Conservation (phyloP, 2,329 filamentous ascomycete genomes). For the Alternaria triticina region DNA sequence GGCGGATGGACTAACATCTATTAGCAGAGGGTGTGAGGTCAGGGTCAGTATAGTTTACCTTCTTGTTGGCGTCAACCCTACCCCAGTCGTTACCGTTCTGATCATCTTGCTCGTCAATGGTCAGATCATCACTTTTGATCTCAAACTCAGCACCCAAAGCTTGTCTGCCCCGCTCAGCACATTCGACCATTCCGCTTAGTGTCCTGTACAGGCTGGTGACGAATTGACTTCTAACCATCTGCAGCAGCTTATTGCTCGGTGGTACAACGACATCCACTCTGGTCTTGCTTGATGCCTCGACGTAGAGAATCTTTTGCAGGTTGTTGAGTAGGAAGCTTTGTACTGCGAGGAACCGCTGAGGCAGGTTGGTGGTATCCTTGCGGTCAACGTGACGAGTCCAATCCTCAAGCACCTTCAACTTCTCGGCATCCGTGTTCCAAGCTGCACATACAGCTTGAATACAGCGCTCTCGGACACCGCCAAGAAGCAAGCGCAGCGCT, state of each 20-base stretch:
- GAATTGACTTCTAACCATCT: slow-evolving; percentile 91
- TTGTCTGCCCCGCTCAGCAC: slow-evolving; percentile 78
- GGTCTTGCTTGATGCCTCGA: slow-evolving; percentile 81
- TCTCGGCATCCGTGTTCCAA: slow-evolving; percentile 93
- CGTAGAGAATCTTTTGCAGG: slow-evolving; percentile 95
- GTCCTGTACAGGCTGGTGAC: slow-evolving; percentile 94
- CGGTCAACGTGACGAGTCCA: slow-evolving; percentile 86
- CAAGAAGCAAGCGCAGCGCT: slow-evolving; percentile 75
- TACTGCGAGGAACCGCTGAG: slow-evolving; percentile 81
- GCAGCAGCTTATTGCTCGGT: slow-evolving; percentile 83
- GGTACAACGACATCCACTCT: slow-evolving; percentile 83
- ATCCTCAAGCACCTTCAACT: slow-evolving; percentile 89
- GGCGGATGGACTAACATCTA: slow-evolving; percentile 75
- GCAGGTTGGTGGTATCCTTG: slow-evolving; percentile 90
- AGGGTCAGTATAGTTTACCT: slow-evolving; percentile 28
- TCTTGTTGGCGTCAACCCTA: slow-evolving; percentile 44
- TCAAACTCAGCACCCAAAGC: slow-evolving; percentile 64
- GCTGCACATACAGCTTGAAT: slow-evolving; percentile 84
- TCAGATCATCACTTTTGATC: slow-evolving; percentile 59
- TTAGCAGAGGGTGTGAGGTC: slow-evolving; percentile 15
- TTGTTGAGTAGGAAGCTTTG: slow-evolving; percentile 81
- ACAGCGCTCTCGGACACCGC: slow-evolving; percentile 80
- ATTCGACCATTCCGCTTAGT: slow-evolving; percentile 94
- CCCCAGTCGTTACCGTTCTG: slow-evolving; percentile 34
- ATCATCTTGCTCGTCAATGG: slow-evolving; percentile 39